These are phyloP conservation scores for Conticribra weissflogii DNA, from an alignment of 108 stramenopile species.

Conservation along the genomic window DNA sequence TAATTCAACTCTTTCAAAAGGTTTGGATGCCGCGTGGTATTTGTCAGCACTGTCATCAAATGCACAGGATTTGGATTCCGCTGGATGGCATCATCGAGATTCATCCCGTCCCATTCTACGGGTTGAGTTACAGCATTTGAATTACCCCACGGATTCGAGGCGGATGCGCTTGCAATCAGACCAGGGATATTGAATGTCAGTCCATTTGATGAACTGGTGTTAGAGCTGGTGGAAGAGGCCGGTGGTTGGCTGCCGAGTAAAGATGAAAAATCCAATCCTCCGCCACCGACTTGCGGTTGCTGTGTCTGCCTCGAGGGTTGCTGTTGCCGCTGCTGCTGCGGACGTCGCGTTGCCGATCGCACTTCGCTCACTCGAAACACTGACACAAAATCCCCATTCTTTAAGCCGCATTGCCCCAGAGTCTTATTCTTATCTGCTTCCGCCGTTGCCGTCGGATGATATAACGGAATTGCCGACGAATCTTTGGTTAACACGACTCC, in stretches of 20 bases:
- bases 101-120: slow-evolving; percentile 80
- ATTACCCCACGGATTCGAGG: no score
- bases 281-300: slow-evolving; percentile 53
- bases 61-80: slow-evolving; percentile 77
- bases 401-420: slow-evolving; percentile 45
- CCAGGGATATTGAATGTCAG: slow-evolving; percentile 48
- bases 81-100: slow-evolving; percentile 74
- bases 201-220: slow-evolving; percentile 34
- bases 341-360: no score
- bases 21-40: slow-evolving; percentile 51
- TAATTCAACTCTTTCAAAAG: slow-evolving; percentile 85
- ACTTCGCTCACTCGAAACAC: slow-evolving; percentile 8
- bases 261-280: slow-evolving; percentile 74
- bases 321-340: not conserved
- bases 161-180: no score
- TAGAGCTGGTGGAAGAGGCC: slow-evolving; percentile 13
- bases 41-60: slow-evolving; percentile 63
- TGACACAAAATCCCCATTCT: slow-evolving; percentile 62
- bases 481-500: slow-evolving; percentile 50
- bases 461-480: slow-evolving; percentile 25
- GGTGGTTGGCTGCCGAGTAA: slow-evolving; percentile 46
- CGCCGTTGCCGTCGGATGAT: not conserved
- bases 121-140: slow-evolving; percentile 15
- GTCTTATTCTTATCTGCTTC: slow-evolving; percentile 10
- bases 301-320: slow-evolving; percentile 2